Conservation (phyloP, 2,329 filamentous ascomycete species). For the Nemania diffusa region DNA sequence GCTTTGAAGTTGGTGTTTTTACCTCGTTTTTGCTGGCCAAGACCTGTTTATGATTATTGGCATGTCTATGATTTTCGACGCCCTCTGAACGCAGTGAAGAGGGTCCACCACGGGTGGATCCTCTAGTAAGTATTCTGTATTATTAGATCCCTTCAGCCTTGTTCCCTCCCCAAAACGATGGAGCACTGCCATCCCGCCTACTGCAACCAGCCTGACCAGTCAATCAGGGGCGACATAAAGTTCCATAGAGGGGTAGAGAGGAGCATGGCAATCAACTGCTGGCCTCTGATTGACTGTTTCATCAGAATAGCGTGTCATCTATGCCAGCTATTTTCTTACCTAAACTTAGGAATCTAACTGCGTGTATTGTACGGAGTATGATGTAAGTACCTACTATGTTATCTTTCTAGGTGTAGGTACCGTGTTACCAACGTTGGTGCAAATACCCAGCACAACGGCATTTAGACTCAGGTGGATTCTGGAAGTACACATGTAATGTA, state of each 20-base stretch:
- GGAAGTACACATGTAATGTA: too few species aligned
- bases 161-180: slow-evolving; percentile 24
- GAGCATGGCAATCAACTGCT: slow-evolving; percentile 3
- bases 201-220: slow-evolving; percentile 29
- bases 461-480: background rate
- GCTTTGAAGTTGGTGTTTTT: too few species aligned
- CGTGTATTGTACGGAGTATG: background rate
- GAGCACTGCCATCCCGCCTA: slow-evolving; percentile 30
- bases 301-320: slow-evolving; percentile 5
- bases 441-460: background rate
- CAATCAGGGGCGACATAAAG: slow-evolving; percentile 16
- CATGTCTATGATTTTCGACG: too few species aligned
- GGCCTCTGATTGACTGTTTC: slow-evolving; percentile 21
- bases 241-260: slow-evolving; percentile 2
- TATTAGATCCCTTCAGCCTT: slow-evolving; percentile 29
- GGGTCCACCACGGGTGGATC: too few species aligned
- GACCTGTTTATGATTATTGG: too few species aligned
- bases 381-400: background rate
- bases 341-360: slow-evolving; percentile 2
- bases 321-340: slow-evolving; percentile 30
- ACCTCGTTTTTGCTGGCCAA: too few species aligned
- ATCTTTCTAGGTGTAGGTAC: background rate
- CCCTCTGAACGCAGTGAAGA: too few species aligned
- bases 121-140: background rate
- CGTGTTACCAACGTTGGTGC: background rate